phyloP scores from a whole-genome alignment of 345 rosid species.

The Populus pruinosa region DNA sequence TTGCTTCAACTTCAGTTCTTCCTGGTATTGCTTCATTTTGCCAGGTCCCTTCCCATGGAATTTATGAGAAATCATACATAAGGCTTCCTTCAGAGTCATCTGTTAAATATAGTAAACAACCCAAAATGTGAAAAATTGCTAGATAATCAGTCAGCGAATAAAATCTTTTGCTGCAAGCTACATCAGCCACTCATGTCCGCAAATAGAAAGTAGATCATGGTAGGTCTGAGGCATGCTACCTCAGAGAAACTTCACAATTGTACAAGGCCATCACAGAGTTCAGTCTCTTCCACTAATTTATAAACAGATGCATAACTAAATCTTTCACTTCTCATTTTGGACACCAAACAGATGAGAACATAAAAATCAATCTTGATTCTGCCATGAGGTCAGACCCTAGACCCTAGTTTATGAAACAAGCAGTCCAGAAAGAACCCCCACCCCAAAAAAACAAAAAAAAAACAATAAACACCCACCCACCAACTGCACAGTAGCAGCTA shows the following conservation, averaged over 20 bases:
- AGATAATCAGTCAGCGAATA: neutral
- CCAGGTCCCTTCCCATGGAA: constrained; percentile 99
- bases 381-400: no score
- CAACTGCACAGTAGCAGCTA: neutral
- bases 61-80: constrained; percentile 75
- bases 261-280: neutral
- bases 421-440: no score
- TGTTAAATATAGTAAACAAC: constrained; percentile 26
- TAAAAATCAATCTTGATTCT: no score
- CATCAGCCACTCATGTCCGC: neutral
- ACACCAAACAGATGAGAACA: neutral
- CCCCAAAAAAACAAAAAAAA: no score
- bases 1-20: constrained; percentile 91
- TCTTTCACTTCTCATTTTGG: neutral
- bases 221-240: neutral
- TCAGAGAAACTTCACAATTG: neutral
- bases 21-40: constrained; percentile 88
- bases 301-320: neutral
- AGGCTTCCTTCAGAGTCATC: constrained; percentile 95
- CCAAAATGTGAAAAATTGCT: neutral
- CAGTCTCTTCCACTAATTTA: neutral
- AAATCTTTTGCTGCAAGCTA: neutral
- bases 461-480: neutral
- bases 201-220: neutral
- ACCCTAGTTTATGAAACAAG: no score